Percentiles rank a stretch among this genome's conserved stretches.
phyloP scores from a whole-genome alignment of 225 moss, liverwort and hornwort genomes.

The Polytrichum formosum region DNA sequence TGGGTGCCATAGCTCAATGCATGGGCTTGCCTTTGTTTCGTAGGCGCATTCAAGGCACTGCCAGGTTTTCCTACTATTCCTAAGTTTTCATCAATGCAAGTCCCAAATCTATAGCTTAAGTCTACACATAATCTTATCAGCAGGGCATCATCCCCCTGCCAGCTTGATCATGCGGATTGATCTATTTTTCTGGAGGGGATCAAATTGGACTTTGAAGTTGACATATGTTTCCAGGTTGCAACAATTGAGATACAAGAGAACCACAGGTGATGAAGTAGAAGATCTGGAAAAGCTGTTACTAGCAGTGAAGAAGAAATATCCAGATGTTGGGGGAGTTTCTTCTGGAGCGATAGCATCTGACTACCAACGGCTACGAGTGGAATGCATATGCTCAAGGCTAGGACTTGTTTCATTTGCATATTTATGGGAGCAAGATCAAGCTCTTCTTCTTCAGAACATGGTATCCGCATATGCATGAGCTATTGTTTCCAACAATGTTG shows the following conservation, averaged over 20 bases:
- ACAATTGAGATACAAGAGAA: conserved; percentile 70
- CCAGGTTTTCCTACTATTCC: conserved; percentile 46
- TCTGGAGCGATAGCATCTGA: conserved; percentile 96
- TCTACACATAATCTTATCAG: too few species aligned
- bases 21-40: conserved; percentile 95
- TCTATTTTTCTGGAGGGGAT: too few species aligned
- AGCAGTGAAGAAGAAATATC: conserved; percentile 67
- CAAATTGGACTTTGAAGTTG: background rate
- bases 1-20: conserved; percentile 76
- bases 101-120: too few species aligned
- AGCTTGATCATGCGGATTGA: too few species aligned
- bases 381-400: conserved; percentile 90
- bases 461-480: conserved; percentile 24
- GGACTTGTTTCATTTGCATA: conserved; percentile 91
- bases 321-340: conserved; percentile 72
- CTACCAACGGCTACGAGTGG: conserved; percentile 95
- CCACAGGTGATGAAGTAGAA: conserved; percentile 89
- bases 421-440: conserved; percentile 95
- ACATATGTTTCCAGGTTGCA: conserved; percentile 41
- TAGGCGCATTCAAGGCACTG: conserved; percentile 72
- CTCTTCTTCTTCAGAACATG: conserved; percentile 83
- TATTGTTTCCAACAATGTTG: too few species aligned
- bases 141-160: too few species aligned
- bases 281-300: conserved; percentile 77
- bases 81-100: too few species aligned